These are phyloP conservation scores for Spinellus fusiger DNA, from an alignment of 192 early-diverging fungal genomes.

Conservation along the genomic window DNA sequence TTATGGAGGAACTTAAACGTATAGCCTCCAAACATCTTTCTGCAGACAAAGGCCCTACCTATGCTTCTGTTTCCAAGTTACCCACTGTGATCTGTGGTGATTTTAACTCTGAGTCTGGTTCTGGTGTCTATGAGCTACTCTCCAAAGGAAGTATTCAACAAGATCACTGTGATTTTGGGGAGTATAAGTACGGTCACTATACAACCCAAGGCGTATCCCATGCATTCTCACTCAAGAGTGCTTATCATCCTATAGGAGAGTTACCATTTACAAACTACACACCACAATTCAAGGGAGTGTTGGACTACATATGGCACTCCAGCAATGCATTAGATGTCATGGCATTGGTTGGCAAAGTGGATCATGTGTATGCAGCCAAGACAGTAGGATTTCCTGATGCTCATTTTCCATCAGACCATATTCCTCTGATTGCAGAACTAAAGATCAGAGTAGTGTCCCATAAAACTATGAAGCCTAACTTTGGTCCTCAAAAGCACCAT, in stretches of 20 bases:
- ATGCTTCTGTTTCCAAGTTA: conserved; percentile 37
- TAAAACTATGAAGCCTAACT: conserved; percentile 23
- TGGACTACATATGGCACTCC: conserved; percentile 95
- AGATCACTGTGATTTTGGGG: conserved; percentile 80
- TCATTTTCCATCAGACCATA: conserved; percentile 81
- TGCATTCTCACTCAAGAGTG: conserved; percentile 72
- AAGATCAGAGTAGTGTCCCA: conserved; percentile 41
- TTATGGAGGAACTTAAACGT: conserved; percentile 83
- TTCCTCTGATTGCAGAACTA: conserved; percentile 70
- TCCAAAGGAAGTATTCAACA: conserved; percentile 67
- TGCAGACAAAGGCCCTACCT: conserved; percentile 10
- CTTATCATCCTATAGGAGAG: conserved; percentile 70
- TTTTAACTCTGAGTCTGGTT: conserved; percentile 86
- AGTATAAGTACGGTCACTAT: conserved; percentile 78
- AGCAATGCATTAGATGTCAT: conserved; percentile 69
- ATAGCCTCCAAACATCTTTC: conserved; percentile 44
- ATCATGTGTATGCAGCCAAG: conserved; percentile 69
- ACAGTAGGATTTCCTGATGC: conserved; percentile 91
- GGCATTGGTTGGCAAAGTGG: conserved; percentile 76
- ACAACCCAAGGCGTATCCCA: conserved; percentile 80
- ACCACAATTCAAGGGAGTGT: conserved; percentile 77
- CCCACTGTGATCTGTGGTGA: conserved; percentile 86
- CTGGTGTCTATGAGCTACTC: conserved; percentile 90
- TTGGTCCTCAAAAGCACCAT: conserved; percentile 1
- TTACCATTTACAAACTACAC: conserved; percentile 89